A percentile compares a stretch with the other conserved stretches of the same genome.
phyloP scores from a whole-genome alignment of 352 stramenopile species.

The Halophytophthora polymorphica region DNA sequence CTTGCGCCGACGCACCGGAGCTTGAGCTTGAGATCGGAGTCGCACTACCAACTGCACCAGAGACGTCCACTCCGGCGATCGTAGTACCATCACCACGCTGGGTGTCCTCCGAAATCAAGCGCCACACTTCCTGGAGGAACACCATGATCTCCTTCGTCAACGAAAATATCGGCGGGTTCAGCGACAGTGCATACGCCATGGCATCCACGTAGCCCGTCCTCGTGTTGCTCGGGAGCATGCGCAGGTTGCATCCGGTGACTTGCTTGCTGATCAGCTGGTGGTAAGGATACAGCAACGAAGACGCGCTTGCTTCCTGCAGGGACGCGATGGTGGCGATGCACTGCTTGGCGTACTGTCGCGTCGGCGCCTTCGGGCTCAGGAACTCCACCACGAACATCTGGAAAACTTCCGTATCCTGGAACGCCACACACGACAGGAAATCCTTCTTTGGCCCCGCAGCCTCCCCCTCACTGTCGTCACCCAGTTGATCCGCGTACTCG shows the following conservation, averaged over 20 bases:
- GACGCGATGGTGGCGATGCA: conserved; percentile 61
- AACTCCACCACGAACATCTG: conserved; percentile 88
- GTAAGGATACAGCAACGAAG: conserved; percentile 76
- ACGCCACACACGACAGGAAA: conserved; percentile 67
- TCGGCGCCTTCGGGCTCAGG: conserved; percentile 67
- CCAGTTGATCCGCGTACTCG: conserved; percentile 33
- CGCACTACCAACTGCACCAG: conserved; percentile 16
- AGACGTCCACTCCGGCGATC: conserved; percentile 25
- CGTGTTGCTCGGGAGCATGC: conserved; percentile 60
- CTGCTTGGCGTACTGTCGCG: conserved; percentile 65
- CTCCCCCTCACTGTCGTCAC: not conserved
- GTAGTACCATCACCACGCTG: conserved; percentile 20
- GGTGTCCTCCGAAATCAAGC: conserved; percentile 74
- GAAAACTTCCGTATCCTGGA: conserved; percentile 84
- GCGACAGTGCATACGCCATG: conserved; percentile 73
- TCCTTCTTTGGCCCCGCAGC: conserved; percentile 49
- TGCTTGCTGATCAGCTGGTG: conserved; percentile 85
- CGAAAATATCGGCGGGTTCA: conserved; percentile 77
- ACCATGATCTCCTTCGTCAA: conserved; percentile 84
- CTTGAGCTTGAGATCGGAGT: conserved; percentile 23
- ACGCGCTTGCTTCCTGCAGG: conserved; percentile 55
- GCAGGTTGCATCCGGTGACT: conserved; percentile 76
- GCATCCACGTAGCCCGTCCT: conserved; percentile 83
- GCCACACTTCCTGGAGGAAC: conserved; percentile 87
- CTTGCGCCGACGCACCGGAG: conserved; percentile 59